Evolutionary conservation across 1,284 basidiomycete species (phyloP), one percentile per base, ranked within the genome.

Genomic region (Termitomyces sp.): DNA sequence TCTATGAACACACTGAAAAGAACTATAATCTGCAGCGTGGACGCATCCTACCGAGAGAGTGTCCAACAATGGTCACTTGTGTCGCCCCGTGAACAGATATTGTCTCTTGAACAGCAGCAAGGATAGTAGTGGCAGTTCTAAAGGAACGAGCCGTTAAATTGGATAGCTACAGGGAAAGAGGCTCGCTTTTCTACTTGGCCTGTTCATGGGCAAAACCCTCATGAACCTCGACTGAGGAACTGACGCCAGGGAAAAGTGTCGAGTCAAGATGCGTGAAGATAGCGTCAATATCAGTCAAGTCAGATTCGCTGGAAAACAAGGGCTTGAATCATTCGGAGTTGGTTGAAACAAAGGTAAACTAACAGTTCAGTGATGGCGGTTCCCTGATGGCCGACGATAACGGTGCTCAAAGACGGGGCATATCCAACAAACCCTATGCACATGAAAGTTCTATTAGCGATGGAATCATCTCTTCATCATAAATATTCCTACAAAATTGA

Each of bases 161-260:
- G 1, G 15, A n/a, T 21, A 21, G n/a, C 10, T 19, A 19, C 3
- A 31, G 13, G 31, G 15, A 40, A 17, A 47, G 5, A 49, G 5
- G 26, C 28, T 24, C 17, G 54, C 40, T 60, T 69, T 50, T 58
- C 50, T 58, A 83, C 79, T 64, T 61, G 0, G 80, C 72, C 40
- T 86, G 84, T 5, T 72, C 73, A 3, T 71, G 62, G 1, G 61
- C 67, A 64, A 86, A 86, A 21, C 83, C 83, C 3, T 58, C 59
- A 62, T 86, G 83, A 0, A 77, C 80, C 54, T 75, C 55, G 21
- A 85, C 67, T 7, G 67, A 66, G 3, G 74, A 70, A 50, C 72
- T 65, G 31, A 84, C 47, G 0, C 78, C 80, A 2, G 83, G 84
- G 73, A 86, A 87, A 8, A 84, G 71, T 2, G 70, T 65, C 0